Percentiles rank a stretch among this genome's conserved stretches.
Evolutionary conservation across 495 filamentous ascomycete genomes (phyloP).

Genomic region (Aspergillus nanangensis): DNA sequence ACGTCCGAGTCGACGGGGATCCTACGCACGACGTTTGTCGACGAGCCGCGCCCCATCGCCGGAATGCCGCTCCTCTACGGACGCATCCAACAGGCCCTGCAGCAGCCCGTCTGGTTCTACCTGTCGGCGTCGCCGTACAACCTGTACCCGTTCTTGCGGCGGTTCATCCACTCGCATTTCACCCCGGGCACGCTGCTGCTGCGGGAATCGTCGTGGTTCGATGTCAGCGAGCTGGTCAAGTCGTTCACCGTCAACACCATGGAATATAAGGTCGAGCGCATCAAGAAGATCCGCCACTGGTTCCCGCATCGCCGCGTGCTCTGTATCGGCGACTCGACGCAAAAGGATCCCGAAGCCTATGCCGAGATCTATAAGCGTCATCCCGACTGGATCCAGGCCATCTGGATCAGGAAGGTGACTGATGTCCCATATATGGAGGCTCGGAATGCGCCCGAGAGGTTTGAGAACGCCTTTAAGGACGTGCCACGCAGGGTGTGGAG

Average conservation of each 20-base stretch:
- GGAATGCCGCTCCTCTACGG: constrained; percentile 85
- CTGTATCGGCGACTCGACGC: constrained; percentile 85
- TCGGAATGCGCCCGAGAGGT: constrained; percentile 69
- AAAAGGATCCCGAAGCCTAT: constrained; percentile 88
- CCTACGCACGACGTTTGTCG: constrained; percentile 76
- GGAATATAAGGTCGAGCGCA: constrained; percentile 80
- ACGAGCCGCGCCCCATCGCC: constrained; percentile 60
- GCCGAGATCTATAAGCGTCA: constrained; percentile 63
- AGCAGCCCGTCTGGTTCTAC: constrained; percentile 80
- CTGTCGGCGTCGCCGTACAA: constrained; percentile 94
- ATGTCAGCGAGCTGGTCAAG: constrained; percentile 69
- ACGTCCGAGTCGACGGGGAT: constrained; percentile 76
- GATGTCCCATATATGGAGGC: constrained; percentile 68
- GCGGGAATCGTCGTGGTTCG: constrained; percentile 84
- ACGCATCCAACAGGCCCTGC: constrained; percentile 51
- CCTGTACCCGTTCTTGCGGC: constrained; percentile 80
- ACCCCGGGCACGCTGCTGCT: constrained; percentile 76
- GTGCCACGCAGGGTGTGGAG: constrained; percentile 69
- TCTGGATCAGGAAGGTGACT: constrained; percentile 78
- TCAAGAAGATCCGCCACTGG: constrained; percentile 70
- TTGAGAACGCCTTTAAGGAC: constrained; percentile 77
- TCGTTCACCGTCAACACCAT: constrained; percentile 77
- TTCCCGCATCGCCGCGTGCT: constrained; percentile 76
- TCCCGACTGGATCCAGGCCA: constrained; percentile 70
- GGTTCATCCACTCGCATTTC: constrained; percentile 64